phyloP scores from a whole-genome alignment of 257 asterid genomes.

The Solanum medicagineum region DNA sequence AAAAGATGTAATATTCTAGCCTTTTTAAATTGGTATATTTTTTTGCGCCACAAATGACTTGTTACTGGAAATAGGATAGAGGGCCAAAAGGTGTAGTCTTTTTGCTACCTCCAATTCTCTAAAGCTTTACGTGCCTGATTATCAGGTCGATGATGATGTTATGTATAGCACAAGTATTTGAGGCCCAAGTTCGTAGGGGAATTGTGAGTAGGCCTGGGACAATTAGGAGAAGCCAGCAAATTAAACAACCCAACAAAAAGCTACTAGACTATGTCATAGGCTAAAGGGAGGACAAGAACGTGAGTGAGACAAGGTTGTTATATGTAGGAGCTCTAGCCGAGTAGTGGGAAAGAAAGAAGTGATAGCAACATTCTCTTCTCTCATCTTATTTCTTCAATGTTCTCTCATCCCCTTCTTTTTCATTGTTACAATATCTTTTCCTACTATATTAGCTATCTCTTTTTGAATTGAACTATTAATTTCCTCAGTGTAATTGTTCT shows the following conservation, averaged over 20 bases:
- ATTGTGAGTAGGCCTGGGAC: too few relatives aligned
- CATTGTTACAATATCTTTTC: too few relatives aligned
- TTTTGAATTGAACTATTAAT: too few relatives aligned
- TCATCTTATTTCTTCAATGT: too few relatives aligned
- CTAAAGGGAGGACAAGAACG: background rate
- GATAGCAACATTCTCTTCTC: too few relatives aligned
- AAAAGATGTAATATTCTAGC: background rate
- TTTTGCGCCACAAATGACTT: background rate
- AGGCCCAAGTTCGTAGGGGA: background rate
- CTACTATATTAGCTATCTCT: too few relatives aligned
- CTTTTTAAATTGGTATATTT: background rate
- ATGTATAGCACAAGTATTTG: background rate
- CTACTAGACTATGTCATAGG: background rate
- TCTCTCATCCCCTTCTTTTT: too few relatives aligned
- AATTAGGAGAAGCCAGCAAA: background rate
- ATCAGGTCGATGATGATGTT: constrained; percentile 27
- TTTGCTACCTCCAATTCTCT: background rate
- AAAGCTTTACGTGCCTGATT: background rate
- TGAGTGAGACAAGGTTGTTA: background rate
- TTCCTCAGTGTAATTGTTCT: too few relatives aligned
- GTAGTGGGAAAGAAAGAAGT: background rate
- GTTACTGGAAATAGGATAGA: background rate
- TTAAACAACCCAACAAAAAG: background rate
- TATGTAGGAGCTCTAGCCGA: background rate
- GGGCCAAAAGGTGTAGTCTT: background rate